Evolutionary conservation across 768 basidiomycete species (phyloP).

Genomic region (Phanerodontia chrysosporium): DNA sequence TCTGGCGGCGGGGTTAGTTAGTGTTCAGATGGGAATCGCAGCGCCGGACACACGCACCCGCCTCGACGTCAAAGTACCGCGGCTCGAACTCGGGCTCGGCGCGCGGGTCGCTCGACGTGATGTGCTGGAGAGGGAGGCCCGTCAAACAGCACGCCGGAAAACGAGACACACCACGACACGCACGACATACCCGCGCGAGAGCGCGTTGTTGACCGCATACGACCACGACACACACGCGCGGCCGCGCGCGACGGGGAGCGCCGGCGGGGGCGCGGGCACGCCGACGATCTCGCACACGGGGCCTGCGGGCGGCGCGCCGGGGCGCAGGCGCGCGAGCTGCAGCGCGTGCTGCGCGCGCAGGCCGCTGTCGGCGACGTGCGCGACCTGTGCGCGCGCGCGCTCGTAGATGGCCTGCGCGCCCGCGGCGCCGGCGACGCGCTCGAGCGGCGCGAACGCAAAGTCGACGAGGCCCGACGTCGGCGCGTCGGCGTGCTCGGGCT

Average conservation of each 20-base stretch:
- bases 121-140: not conserved
- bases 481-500: constrained; percentile 8
- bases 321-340: constrained; percentile 8
- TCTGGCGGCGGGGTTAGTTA: constrained; percentile 8
- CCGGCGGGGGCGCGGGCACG: not conserved
- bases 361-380: not conserved
- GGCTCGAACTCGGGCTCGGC: constrained; percentile 1
- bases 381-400: constrained; percentile 8
- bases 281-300: constrained; percentile 13
- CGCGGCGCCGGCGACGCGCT: not conserved
- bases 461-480: constrained; percentile 4
- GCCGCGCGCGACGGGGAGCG: constrained; percentile 5
- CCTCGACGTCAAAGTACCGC: constrained; percentile 10
- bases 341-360: constrained; percentile 10
- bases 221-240: constrained; percentile 23
- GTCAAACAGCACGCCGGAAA: not conserved
- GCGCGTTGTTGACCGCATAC: constrained; percentile 18
- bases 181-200: constrained; percentile 27
- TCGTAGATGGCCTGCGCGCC: constrained; percentile 3
- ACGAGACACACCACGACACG: not conserved
- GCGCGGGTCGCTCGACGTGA: constrained; percentile 2
- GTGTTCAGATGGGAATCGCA: not conserved
- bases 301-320: constrained; percentile 11
- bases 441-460: constrained; percentile 5
- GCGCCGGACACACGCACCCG: constrained; percentile 16